Conservation (phyloP, 495 filamentous ascomycete genomes). For the Xeromyces bisporus region DNA sequence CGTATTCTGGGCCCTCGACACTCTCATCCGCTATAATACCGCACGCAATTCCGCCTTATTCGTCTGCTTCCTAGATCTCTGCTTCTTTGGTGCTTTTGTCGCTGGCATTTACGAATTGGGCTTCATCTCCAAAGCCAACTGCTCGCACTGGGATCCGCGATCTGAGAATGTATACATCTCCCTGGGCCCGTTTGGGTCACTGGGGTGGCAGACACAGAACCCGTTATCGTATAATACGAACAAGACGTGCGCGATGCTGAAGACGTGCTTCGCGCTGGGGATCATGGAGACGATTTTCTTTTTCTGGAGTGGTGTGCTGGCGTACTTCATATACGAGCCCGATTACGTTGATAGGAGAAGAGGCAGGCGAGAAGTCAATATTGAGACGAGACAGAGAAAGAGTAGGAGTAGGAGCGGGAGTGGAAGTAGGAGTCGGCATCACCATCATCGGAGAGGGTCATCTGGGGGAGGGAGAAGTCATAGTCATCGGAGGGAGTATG, state of each 20-base stretch:
- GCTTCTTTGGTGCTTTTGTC: slow-evolving; percentile 70
- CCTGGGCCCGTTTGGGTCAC: slow-evolving; percentile 43
- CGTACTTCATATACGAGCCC: slow-evolving; percentile 35
- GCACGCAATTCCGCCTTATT: slow-evolving; percentile 54
- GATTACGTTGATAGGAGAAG: slow-evolving; percentile 23
- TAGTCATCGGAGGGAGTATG: slow-evolving; percentile 20
- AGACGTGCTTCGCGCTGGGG: slow-evolving; percentile 68
- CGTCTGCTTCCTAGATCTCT: slow-evolving; percentile 61
- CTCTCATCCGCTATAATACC: slow-evolving; percentile 63
- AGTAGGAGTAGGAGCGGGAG: slow-evolving; percentile 30
- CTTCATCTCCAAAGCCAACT: slow-evolving; percentile 48
- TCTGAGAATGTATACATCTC: slow-evolving; percentile 29
- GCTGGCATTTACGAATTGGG: slow-evolving; percentile 62
- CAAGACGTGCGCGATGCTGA: slow-evolving; percentile 77
- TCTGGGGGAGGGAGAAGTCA: slow-evolving; percentile 23
- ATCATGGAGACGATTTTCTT: slow-evolving; percentile 84
- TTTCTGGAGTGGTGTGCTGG: slow-evolving; percentile 48
- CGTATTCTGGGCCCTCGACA: slow-evolving; percentile 63
- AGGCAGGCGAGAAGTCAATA: too few relatives aligned
- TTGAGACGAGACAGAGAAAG: slow-evolving; percentile 12
- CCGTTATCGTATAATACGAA: slow-evolving; percentile 32
- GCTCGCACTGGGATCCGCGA: slow-evolving; percentile 35
- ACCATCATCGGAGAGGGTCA: slow-evolving; percentile 9
- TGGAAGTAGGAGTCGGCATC: slow-evolving; percentile 25
- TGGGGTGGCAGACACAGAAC: slow-evolving; percentile 20